phyloP scores from a whole-genome alignment of 306 rosid species.

The Castanea crenata region DNA sequence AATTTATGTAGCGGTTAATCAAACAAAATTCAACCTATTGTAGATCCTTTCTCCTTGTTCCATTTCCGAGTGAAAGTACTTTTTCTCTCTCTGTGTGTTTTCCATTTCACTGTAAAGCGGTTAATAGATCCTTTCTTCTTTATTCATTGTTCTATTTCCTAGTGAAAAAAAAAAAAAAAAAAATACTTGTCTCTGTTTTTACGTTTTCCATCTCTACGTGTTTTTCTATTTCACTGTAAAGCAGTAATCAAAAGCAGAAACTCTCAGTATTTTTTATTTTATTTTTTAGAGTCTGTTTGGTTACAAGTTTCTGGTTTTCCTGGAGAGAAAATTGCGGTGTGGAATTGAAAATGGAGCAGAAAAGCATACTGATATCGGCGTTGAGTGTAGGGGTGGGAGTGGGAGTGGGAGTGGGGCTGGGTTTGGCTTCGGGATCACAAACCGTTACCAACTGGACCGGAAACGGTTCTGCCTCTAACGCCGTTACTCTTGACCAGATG shows the following conservation, averaged over 20 bases:
- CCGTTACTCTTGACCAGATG: slow-evolving; percentile 45
- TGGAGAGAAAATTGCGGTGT: not conserved
- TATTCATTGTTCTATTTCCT: too few species aligned
- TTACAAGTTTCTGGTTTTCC: not conserved
- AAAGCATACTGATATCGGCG: slow-evolving; percentile 66
- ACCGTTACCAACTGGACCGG: slow-evolving; percentile 47
- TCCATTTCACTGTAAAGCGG: not conserved
- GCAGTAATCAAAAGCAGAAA: not conserved
- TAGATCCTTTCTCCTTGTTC: too few species aligned
- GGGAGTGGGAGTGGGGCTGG: slow-evolving; percentile 86
- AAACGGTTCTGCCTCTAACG: slow-evolving; percentile 15
- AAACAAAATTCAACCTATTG: too few species aligned
- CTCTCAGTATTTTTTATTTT: not conserved
- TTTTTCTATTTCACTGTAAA: not conserved
- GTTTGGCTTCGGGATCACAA: slow-evolving; percentile 51
- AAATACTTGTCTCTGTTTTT: too few species aligned
- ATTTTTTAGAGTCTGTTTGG: not conserved
- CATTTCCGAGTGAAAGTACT: too few species aligned
- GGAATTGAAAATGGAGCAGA: slow-evolving; percentile 66
- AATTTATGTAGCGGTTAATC: too few species aligned
- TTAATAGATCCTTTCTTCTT: not conserved
- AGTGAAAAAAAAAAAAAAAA: too few species aligned
- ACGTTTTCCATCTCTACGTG: too few species aligned
- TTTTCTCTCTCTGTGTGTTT: not conserved
- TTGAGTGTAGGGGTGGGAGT: slow-evolving; percentile 84